Evolutionary conservation across 495 filamentous ascomycete species (phyloP).

Genomic region (Bryoglossum gracile): DNA sequence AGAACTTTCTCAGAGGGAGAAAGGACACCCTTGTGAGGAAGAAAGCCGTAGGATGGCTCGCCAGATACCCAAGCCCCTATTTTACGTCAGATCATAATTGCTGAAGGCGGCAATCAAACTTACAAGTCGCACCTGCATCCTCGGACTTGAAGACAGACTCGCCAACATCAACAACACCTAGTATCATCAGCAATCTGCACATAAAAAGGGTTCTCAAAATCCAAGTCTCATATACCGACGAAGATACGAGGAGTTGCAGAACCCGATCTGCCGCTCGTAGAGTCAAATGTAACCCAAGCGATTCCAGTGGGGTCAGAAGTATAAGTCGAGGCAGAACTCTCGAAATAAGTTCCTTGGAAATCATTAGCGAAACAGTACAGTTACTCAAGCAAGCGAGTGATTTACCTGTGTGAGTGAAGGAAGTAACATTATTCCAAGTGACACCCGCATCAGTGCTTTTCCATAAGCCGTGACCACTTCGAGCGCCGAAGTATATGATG

Average conservation of each 20-base stretch:
- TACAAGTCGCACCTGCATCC: constrained; percentile 43
- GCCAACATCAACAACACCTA: constrained; percentile 33
- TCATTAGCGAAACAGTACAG: too few relatives aligned
- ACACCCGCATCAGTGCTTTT: constrained; percentile 49
- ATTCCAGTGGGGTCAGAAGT: constrained; percentile 32
- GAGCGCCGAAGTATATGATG: constrained; percentile 51
- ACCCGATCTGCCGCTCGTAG: constrained; percentile 36
- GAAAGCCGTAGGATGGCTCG: constrained; percentile 25
- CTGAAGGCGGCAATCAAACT: constrained; percentile 39
- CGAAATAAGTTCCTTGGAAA: constrained; percentile 25
- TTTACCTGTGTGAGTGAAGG: constrained; percentile 36
- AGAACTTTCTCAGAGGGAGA: constrained; percentile 46
- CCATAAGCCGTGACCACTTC: constrained; percentile 57
- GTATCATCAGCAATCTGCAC: not conserved
- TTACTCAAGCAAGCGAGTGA: too few relatives aligned
- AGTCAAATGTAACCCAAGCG: constrained; percentile 49
- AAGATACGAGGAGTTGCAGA: constrained; percentile 51
- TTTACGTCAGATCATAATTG: not conserved
- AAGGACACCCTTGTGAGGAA: constrained; percentile 49
- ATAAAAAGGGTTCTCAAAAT: too few relatives aligned
- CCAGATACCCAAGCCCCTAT: not conserved
- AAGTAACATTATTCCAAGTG: constrained; percentile 50
- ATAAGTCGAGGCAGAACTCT: constrained; percentile 1
- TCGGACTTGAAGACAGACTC: constrained; percentile 47
- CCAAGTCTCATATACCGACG: constrained; percentile 30